Base-by-base conservation (phyloP, 2,329 filamentous ascomycete genomes). In the Pezicula rhizophila region DNA sequence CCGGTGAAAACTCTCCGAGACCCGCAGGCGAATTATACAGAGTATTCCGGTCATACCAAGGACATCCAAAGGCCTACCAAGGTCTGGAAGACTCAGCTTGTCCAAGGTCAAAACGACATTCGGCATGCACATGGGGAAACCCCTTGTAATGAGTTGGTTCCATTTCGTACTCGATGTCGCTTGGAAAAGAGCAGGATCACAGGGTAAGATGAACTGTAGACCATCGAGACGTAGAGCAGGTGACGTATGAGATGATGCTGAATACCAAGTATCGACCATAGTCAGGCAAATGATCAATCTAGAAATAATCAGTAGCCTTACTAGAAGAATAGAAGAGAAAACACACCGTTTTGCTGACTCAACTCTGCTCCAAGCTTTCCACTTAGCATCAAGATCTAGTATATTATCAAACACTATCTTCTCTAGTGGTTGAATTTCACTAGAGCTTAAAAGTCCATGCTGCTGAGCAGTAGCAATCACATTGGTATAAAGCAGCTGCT, bases 291-390 rank as follows among this genome's bases (percentile, higher is more conserved):
- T 37, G 20, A 60, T 57, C 10, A 60, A 42, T 10, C 58, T 60
- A 41, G 17, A 20, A 17, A 35, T 5, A 15, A 23, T 40, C 25
- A 47, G 46, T 15, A 26, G 17, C 12, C n/a, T 35, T 2, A 38
- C 39, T 23, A 18, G 17, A n/a, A 10, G 18, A 15, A 3, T 11
- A 6, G 40, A 11, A 1, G 39, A 25, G 2, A 25, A 0, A 61
- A 56, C 20, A 57, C 64, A 52, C 68, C 74, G 66, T 57, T 77
- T 77, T 0, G 66, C 67, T 42, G 72, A 76, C 59, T 78, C 75
- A 7, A 77, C 67, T 43, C 72, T 71, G 52, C 70, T 68, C 75
- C 75, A 78, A 2, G 72, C 70, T 54, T 72, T 75, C 75, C 75
- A 78, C 54, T 68, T 63, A 20, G 66, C 60, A 43, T 75, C 70